These are phyloP conservation scores for Fusarium lyarnte DNA, from an alignment of 2,329 filamentous ascomycete species.

Conservation along the genomic window DNA sequence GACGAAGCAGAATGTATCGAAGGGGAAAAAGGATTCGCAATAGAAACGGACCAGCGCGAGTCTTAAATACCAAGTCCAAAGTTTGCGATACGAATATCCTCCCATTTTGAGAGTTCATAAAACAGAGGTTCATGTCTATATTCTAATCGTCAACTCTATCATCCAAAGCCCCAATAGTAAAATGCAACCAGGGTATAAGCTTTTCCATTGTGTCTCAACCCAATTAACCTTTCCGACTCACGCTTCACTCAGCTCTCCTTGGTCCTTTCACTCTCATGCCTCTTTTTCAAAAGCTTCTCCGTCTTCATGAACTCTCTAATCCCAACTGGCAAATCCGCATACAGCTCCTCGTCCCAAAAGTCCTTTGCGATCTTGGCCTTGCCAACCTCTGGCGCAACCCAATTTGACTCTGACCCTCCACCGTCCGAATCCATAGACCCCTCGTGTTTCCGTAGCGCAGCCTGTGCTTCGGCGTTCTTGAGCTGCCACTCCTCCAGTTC, in stretches of 20 bases:
- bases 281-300: slow-evolving; percentile 88
- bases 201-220: neutral
- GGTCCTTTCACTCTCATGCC: slow-evolving; percentile 69
- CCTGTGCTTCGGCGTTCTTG: slow-evolving; percentile 70
- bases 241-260: slow-evolving; percentile 48
- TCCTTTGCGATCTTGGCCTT: slow-evolving; percentile 59
- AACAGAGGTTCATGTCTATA: slow-evolving; percentile 17
- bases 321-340: slow-evolving; percentile 85
- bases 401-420: slow-evolving; percentile 76
- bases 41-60: too few species aligned
- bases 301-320: slow-evolving; percentile 98
- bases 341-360: slow-evolving; percentile 73
- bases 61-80: neutral
- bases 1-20: neutral
- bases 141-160: slow-evolving; percentile 36
- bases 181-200: slow-evolving; percentile 35
- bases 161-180: neutral
- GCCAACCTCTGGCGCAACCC: slow-evolving; percentile 54
- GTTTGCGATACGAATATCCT: neutral
- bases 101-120: neutral
- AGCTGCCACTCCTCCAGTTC: slow-evolving; percentile 90
- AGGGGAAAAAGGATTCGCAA: neutral
- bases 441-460: slow-evolving; percentile 54
- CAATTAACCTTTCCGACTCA: neutral
- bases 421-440: slow-evolving; percentile 82